phyloP scores from a whole-genome alignment of 257 asterid genomes.

The Rauvolfia tetraphylla region DNA sequence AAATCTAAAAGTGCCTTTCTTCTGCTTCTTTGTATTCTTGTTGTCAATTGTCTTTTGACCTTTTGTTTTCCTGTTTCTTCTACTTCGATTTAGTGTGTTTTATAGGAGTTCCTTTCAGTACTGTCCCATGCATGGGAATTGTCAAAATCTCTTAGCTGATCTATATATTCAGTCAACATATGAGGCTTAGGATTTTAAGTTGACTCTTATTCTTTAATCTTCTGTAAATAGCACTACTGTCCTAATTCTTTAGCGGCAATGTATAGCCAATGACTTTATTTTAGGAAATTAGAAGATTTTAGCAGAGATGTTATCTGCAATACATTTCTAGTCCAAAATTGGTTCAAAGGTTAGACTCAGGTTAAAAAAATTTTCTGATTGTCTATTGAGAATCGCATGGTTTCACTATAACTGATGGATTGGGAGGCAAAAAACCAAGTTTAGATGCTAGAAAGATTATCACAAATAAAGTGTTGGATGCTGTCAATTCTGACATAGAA shows the following conservation, averaged over 20 bases:
- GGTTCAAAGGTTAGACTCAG: not conserved
- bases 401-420: not conserved
- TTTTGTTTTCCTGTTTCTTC: not conserved
- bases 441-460: too few species aligned
- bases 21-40: not conserved
- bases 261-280: not conserved
- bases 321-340: too few species aligned
- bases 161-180: not conserved
- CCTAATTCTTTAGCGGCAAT: not conserved
- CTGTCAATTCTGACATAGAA: not conserved
- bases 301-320: too few species aligned
- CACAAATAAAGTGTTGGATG: not conserved
- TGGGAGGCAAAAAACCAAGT: not conserved
- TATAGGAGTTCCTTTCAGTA: not conserved
- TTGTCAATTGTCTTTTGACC: not conserved
- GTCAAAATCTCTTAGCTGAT: not conserved
- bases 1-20: not conserved
- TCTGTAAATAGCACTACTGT: not conserved
- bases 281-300: too few species aligned
- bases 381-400: not conserved
- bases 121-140: not conserved
- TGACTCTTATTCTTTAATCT: not conserved
- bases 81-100: not conserved
- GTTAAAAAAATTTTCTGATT: not conserved
- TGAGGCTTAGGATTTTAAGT: not conserved